Evolutionary conservation across 331 rosid genomes (phyloP), one percentile per base, ranked within the genome.

Genomic region (Spiraea crenata): DNA sequence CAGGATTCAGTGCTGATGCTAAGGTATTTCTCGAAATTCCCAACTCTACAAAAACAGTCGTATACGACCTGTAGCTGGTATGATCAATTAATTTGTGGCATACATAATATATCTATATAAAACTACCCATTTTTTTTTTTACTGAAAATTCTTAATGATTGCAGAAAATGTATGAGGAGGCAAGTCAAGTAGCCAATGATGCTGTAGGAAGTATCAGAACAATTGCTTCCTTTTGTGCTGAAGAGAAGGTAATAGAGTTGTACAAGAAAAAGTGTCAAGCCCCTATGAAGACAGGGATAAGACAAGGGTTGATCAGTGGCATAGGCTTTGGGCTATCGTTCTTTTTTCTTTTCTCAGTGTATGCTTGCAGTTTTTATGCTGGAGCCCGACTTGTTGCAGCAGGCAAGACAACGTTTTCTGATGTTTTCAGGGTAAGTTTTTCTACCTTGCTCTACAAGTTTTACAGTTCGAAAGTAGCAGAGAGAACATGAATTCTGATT

Each of bases 201-300:
- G 95, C 96, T 37, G 92, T 83, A 9, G 89, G 96, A 58, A 85
- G 90, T 60, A 92, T 92, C 25, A 77, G 96, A 74, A 90, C 91
- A 45, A 82, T 92, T 62, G 87, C 98, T 5, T 79, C 96, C 61
- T 92, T 86, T 75, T 82, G 96, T 85, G 97, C 97, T 17, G 89
- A 91, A 76, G 89, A 85, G 81, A 85, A 84, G 78, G 82, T 83
- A 67, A 76, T 80, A 79, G 49, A 76, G 38, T 57, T 83, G 42
- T 83, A 83, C 83, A 40, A 72, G 41, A 79, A 80, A 73, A 89
- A 87, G 58, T 92, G 98, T 74, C 76, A 70, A 77, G 95, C 80
- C 2, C 95, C 98, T 19, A 71, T 64, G 20, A 74, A 68, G 38
- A 40, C 73, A 11, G 91, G 91, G 40, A 79, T 83, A 9, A 73